These are phyloP conservation scores for Backusella mclennaniae DNA, from an alignment of 192 early-diverging fungal genomes.

Conservation along the genomic window DNA sequence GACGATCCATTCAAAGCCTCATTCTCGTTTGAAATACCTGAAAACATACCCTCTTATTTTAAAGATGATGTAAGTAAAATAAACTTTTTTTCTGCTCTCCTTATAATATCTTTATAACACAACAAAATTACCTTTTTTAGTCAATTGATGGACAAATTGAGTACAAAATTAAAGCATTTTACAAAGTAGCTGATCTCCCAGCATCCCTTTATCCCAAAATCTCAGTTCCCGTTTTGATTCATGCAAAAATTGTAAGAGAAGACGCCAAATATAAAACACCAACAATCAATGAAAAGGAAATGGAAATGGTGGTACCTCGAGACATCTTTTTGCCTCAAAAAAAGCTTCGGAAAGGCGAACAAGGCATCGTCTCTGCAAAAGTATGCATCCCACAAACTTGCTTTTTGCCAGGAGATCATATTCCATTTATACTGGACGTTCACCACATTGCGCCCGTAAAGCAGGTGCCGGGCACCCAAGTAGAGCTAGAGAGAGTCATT, in stretches of 20 bases:
- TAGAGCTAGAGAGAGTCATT: background rate
- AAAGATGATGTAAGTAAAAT: conserved; percentile 3
- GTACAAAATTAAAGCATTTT: conserved; percentile 12
- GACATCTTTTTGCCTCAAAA: background rate
- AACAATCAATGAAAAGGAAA: background rate
- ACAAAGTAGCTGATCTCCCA: conserved; percentile 1
- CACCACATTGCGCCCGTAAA: conserved; percentile 9
- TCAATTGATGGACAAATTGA: conserved; percentile 3
- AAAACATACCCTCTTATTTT: background rate
- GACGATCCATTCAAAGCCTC: background rate
- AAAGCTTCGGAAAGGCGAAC: conserved; percentile 1
- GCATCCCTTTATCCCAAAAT: conserved; percentile 10
- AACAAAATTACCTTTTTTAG: conserved; percentile 2
- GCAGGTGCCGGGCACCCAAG: background rate
- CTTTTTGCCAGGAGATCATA: background rate
- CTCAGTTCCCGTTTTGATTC: background rate
- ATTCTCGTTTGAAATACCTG: conserved; percentile 9
- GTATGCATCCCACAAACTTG: background rate
- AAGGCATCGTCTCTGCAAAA: background rate
- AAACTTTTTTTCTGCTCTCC: background rate
- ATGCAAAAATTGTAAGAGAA: background rate
- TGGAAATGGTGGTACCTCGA: background rate
- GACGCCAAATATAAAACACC: background rate
- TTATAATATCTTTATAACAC: background rate
- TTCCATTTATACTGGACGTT: background rate